phyloP scores from a whole-genome alignment of 306 rosid genomes.

The Cucumis sativus region Cucumber_9930_V3 NC_026659.2:31253001-31253500 shows the following conservation, averaged over 20 bases:
- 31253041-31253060: neutral
- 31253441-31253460: slow-evolving; percentile 96
- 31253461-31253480: slow-evolving; percentile 92
- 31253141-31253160: neutral
- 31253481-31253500: slow-evolving; percentile 85
- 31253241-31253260: slow-evolving; percentile 70
- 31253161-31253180: neutral
- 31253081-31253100: neutral
- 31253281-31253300: slow-evolving; percentile 82
- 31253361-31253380: neutral
- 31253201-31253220: neutral
- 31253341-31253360: neutral
- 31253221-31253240: slow-evolving; percentile 68
- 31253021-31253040: neutral
- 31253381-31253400: neutral
- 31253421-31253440: slow-evolving; percentile 89
- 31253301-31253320: slow-evolving; percentile 39
- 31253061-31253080: neutral
- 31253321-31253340: slow-evolving; percentile 3
- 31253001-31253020: neutral
- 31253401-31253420: slow-evolving; percentile 53
- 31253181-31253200: neutral
- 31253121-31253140: neutral
- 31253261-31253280: slow-evolving; percentile 71
- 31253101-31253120: neutral